Base-by-base conservation (phyloP, 1,139 yeast species). In the Blastobotrys persicus region DNA sequence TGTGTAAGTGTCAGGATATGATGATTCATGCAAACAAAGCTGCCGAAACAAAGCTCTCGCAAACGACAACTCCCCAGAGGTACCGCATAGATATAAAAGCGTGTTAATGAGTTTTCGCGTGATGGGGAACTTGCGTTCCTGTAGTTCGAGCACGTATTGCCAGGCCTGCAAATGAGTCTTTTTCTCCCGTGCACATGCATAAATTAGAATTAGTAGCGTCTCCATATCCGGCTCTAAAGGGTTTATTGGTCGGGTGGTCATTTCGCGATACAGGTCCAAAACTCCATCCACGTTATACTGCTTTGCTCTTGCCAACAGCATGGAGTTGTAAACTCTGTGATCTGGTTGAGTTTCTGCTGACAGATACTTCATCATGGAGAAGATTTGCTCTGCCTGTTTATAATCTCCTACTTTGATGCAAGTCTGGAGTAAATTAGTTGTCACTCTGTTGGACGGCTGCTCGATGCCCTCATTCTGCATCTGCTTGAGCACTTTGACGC, bases 321-420 rank as follows among this genome's bases (percentile, higher is more conserved):
- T 78, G 13, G 85, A 79, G 52, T 83, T 82, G 65, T 88, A 92
- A 0, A 88, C 80, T 17, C 72, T 68, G 0, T 79, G 64, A 45
- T 81, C 85, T 0, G 98, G 97, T 47, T 78, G 77, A 2, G 88
- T 79, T 31, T 71, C 68, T 4, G 73, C 63, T 0, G 94, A 81
- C 55, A 85, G 67, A 63, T 87, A 91, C 64, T 88, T 91, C 89
- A 92, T 83, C 55, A 88, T 80, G 59, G 85, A 92, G 64, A 92
- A 92, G 1, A 87, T 73, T 46, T 82, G 81, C 50, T 79, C 77
- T 0, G 96, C 96, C 55, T 63, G 81, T 32, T 74, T 68, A 55
- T 75, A 80, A 52, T 81, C 77, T 19, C 56, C 58, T 18, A 78
- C 62, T 51, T 80, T 75, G 2, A 82, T 80, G 60, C 87, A 83